A percentile compares a stretch with the other conserved stretches of the same genome.
Evolutionary conservation across 306 rosid species (phyloP).

Genomic region (Boehmeria nivea): DNA sequence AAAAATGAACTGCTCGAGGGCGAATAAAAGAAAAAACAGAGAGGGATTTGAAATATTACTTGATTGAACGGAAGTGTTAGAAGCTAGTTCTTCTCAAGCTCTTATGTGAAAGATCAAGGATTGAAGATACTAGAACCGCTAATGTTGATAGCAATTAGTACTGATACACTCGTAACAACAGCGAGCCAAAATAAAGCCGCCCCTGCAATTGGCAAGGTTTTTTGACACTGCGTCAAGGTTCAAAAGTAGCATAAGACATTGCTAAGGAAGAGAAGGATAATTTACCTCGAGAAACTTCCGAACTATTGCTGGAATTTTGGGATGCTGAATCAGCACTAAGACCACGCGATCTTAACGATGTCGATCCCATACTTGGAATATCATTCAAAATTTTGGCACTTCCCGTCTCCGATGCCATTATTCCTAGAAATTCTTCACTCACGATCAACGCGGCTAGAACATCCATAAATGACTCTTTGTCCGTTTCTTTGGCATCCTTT

Average conservation of each 20-base stretch:
- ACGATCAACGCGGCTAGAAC: constrained; percentile 90
- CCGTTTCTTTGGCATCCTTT: constrained; percentile 34
- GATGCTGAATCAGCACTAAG: constrained; percentile 34
- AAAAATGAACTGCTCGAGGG: too few relatives aligned
- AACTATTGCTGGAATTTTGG: constrained; percentile 24
- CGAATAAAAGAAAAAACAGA: too few relatives aligned
- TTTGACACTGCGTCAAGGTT: too few relatives aligned
- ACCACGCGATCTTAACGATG: constrained; percentile 36
- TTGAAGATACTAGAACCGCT: constrained; percentile 88
- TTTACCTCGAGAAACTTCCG: constrained; percentile 55
- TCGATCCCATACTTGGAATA: constrained; percentile 29
- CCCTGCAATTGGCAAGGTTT: constrained; percentile 54
- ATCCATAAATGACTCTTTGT: constrained; percentile 85
- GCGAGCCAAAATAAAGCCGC: constrained; percentile 76
- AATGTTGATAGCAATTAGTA: constrained; percentile 63
- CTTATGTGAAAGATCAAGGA: constrained; percentile 39
- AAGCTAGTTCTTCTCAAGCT: constrained; percentile 29
- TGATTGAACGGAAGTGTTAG: too few relatives aligned
- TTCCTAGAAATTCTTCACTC: constrained; percentile 96
- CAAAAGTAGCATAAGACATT: too few relatives aligned
- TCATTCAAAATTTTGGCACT: constrained; percentile 45
- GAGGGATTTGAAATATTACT: too few relatives aligned
- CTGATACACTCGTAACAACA: constrained; percentile 59
- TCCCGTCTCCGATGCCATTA: constrained; percentile 80
- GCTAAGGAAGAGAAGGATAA: background rate